Evolutionary conservation across 345 rosid genomes (phyloP), one percentile per base, ranked within the genome.

Genomic region (Camelina neglecta): DNA sequence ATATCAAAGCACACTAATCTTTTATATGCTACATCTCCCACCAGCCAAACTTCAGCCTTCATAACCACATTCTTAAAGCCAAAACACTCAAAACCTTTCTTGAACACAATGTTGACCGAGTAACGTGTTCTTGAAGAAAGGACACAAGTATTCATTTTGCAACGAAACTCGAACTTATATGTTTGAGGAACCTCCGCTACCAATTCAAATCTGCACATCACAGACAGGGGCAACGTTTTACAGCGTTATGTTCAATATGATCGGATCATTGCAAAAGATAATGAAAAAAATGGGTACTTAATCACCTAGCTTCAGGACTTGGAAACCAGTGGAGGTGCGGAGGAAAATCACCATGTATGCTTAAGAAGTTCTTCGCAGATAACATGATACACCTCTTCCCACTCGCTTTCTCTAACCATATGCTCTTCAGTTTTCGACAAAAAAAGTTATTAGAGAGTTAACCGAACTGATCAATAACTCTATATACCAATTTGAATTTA

Each of bases 311-410:
- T 35, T 35, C 7, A 35, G 8, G 38, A 35, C 38, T 35, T 35
- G 38, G 38, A 35, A 35, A 35, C 38, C 8, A 35, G 7, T 35
- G 7, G 13, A 10, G 11, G 10, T 41, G 13, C 45, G 13, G 45
- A 41, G 13, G 45, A 41, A 0, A 0, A 23, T 74, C 41, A 65
- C 20, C 42, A 60, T 58, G 23, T 23, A 20, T 75, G 44, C 39
- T 48, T n/a, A 53, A 55, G 1, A 75, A 23, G 23, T 31, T n/a
- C 54, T 36, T 42, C 2, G 78, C 73, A 1, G 73, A 39, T 26
- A 66, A 48, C 66, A 75, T 75, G 11, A 67, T 66, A 58, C 78
- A 75, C 33, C 20, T 75, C 45, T 66, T 75, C 42, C 51, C 66
- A 56, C 31, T 74, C 11, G 54, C 42, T 54, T 56, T 56, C 58